phyloP scores from a whole-genome alignment of 345 rosid genomes.

The Eutrema heterophyllum region DNA sequence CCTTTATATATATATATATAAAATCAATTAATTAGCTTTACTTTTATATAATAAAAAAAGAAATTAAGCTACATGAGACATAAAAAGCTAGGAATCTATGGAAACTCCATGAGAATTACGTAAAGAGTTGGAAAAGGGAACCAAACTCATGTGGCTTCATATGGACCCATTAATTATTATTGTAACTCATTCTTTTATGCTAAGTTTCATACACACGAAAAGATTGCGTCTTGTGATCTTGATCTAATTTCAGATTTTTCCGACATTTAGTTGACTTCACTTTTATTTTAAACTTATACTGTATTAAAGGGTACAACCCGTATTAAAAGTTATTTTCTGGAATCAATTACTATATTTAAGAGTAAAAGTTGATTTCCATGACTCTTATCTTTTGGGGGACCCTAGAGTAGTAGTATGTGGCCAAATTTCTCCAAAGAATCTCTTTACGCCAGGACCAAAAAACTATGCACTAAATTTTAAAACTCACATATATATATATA shows the following conservation, averaged over 20 bases:
- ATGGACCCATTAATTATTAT: constrained; percentile 1
- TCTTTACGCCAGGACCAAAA: background rate
- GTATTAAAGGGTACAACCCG: background rate
- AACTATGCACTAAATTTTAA: background rate
- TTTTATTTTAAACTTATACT: constrained; percentile 1
- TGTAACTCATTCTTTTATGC: constrained; percentile 1
- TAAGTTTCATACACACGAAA: constrained; percentile 8
- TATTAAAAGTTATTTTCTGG: constrained; percentile 3
- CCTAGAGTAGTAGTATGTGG: background rate
- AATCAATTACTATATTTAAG: background rate
- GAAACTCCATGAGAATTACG: constrained; percentile 10
- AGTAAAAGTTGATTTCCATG: background rate
- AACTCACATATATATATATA: background rate
- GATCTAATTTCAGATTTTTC: background rate
- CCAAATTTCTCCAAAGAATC: background rate
- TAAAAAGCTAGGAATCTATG: background rate
- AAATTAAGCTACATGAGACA: background rate
- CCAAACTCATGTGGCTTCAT: background rate
- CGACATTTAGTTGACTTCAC: background rate
- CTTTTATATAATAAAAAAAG: background rate
- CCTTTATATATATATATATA: constrained; percentile 19
- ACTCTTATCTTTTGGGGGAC: background rate
- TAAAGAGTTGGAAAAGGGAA: constrained; percentile 10
- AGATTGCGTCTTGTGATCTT: background rate
- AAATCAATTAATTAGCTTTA: background rate